Conservation (phyloP, 2,329 filamentous ascomycete genomes). For the Trichothecium sympodiale region DNA sequence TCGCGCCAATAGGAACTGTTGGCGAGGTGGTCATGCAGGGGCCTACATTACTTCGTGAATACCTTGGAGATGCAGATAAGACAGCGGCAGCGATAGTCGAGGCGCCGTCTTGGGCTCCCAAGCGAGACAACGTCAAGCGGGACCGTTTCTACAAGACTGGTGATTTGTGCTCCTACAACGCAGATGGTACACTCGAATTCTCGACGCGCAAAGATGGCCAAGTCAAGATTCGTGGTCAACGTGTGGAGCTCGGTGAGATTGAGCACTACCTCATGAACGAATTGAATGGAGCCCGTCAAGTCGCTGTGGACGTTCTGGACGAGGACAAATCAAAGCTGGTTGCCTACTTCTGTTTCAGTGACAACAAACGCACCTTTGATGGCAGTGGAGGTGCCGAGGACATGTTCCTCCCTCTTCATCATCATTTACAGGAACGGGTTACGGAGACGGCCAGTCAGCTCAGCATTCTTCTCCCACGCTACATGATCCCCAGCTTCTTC, state of each 20-base stretch:
- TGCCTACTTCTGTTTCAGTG: constrained; percentile 1
- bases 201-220: constrained; percentile 12
- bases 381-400: too few relatives aligned
- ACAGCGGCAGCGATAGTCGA: constrained; percentile 20
- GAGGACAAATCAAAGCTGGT: neutral
- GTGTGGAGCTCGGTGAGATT: constrained; percentile 28
- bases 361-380: constrained; percentile 1
- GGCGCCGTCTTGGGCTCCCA: neutral
- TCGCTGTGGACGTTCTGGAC: constrained; percentile 6
- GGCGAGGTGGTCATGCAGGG: constrained; percentile 24
- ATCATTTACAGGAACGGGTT: neutral
- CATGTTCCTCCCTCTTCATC: constrained; percentile 3
- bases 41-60: constrained; percentile 34
- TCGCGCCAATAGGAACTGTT: constrained; percentile 11
- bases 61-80: constrained; percentile 32
- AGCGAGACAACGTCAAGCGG: neutral
- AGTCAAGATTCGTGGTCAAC: constrained; percentile 41
- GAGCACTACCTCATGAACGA: constrained; percentile 2
- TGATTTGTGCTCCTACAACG: constrained; percentile 2
- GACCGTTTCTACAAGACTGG: constrained; percentile 9
- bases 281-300: neutral
- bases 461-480: constrained; percentile 3
- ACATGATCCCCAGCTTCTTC: constrained; percentile 8
- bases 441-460: neutral
- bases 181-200: constrained; percentile 1